These are phyloP conservation scores for Penicillium sp. DNA, from an alignment of 2,329 filamentous ascomycete genomes.

Conservation along the genomic window DNA sequence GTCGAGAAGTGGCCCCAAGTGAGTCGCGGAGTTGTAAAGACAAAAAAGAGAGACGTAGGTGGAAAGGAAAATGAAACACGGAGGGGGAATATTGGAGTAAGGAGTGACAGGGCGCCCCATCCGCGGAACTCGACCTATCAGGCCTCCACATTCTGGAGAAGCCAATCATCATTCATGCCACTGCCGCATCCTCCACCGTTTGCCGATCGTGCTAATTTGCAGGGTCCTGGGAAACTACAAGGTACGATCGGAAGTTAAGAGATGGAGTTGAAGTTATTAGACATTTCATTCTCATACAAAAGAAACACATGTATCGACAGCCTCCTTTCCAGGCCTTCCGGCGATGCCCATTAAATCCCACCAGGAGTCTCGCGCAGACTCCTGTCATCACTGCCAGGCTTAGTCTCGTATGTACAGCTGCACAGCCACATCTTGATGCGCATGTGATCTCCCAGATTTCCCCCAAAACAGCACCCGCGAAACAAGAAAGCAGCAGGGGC, in stretches of 20 bases:
- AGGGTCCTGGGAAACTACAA: too few relatives aligned
- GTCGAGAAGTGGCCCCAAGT: neutral
- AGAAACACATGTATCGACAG: conserved; percentile 27
- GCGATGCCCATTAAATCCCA: conserved; percentile 23
- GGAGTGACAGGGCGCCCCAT: conserved; percentile 15
- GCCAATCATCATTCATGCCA: conserved; percentile 20
- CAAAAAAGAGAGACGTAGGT: conserved; percentile 15
- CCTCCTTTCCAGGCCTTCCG: conserved; percentile 21
- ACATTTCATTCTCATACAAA: conserved; percentile 25
- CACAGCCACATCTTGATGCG: conserved; percentile 18
- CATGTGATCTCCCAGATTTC: conserved; percentile 9
- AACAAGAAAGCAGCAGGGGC: neutral
- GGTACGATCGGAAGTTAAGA: too few relatives aligned
- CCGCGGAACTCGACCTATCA: conserved; percentile 16
- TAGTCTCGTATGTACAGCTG: conserved; percentile 33
- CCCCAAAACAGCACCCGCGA: conserved; percentile 3
- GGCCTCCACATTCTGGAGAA: conserved; percentile 12
- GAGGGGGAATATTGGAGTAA: too few relatives aligned
- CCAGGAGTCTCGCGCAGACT: conserved; percentile 8
- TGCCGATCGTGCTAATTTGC: conserved; percentile 17
- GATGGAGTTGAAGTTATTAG: conserved; percentile 4
- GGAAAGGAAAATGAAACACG: conserved; percentile 1
- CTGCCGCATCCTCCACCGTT: conserved; percentile 14
- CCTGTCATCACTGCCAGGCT: conserved; percentile 17
- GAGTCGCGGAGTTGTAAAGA: conserved; percentile 1